Conservation (phyloP, 2,329 filamentous ascomycete genomes). For the Colletotrichum karsti region DNA sequence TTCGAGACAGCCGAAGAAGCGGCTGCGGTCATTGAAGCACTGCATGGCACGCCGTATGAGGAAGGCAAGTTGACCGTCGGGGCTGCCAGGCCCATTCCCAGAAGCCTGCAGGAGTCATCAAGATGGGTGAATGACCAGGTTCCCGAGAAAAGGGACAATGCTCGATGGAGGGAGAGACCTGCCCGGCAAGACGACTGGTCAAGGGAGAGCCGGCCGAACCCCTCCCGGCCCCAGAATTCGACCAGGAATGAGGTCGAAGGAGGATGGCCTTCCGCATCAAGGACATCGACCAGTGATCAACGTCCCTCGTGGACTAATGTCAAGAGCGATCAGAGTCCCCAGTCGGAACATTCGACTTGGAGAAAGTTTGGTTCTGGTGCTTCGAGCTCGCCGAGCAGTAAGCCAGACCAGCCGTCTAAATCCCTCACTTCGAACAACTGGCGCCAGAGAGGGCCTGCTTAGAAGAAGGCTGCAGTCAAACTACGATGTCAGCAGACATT, state of each 20-base stretch:
- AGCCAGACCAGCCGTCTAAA: background rate
- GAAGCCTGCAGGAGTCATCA: background rate
- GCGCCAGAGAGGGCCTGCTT: background rate
- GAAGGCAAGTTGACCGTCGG: slow-evolving; percentile 16
- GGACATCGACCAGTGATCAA: background rate
- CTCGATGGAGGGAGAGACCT: background rate
- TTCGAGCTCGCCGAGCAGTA: background rate
- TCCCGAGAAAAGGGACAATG: background rate
- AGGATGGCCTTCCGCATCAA: fast-evolving
- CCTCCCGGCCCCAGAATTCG: background rate
- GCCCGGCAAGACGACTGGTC: background rate
- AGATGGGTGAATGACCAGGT: background rate
- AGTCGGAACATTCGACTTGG: background rate
- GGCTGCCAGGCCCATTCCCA: background rate
- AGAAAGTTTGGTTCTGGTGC: background rate
- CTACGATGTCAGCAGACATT: background rate
- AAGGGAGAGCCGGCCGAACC: background rate
- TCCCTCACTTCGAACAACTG: slow-evolving; percentile 11
- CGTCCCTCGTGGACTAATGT: background rate
- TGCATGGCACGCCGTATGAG: slow-evolving; percentile 44
- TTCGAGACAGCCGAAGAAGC: slow-evolving; percentile 64
- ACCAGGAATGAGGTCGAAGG: background rate
- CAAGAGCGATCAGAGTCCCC: fast-evolving
- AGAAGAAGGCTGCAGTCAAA: too few relatives aligned
- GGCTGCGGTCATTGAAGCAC: slow-evolving; percentile 53